Evolutionary conservation across 352 stramenopile genomes (phyloP), one percentile per base, ranked within the genome.

Genomic region (Phytophthora gonapodyides): DNA sequence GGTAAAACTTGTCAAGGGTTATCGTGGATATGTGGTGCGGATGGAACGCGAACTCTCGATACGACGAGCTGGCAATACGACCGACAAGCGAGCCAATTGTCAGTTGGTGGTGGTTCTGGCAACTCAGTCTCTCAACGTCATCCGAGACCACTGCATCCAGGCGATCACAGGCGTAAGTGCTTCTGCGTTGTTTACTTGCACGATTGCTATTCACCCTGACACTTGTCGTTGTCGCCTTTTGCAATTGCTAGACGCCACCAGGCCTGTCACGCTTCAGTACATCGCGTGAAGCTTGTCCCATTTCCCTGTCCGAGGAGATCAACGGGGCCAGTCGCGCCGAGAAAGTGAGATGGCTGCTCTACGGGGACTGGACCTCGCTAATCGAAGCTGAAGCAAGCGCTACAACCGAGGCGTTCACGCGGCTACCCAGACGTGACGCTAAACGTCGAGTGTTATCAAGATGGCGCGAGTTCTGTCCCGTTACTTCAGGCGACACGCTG

Each of bases 381-480:
- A 27, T 71, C 33, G 44, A 67, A 15, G 43, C 41, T 4, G 49
- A 64, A 54, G 10, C 55, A 42, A 57, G 9, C 8, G 21, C 34
- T 30, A 58, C 45, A 1, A 49, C 33, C 0, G 53, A 67, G 24
- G 45, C 50, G 2, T 50, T 64, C 36, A 8, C 42, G 35, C 40
- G 44, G 36, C 30, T 87, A 42, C 65, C 67, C 47, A 50, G 42
- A 54, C 67, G 63, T 36, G 58, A 74, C 48, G 11, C 54, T 19
- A 52, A 62, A 34, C 49, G 45, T 5, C 37, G 66, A 56, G 8
- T 59, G 13, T 52, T 92, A 2, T 87, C 80, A 1, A 78, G 67
- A 0, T 93, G 83, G 83, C 70, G 66, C 8, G 71, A 89, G 38
- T 93, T 86, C 61, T 93, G 83, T 42, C 60, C 80, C 9, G 83